These are phyloP conservation scores for Kodamaea laetipori DNA, from an alignment of 805 yeast species.

Conservation along the genomic window DNA sequence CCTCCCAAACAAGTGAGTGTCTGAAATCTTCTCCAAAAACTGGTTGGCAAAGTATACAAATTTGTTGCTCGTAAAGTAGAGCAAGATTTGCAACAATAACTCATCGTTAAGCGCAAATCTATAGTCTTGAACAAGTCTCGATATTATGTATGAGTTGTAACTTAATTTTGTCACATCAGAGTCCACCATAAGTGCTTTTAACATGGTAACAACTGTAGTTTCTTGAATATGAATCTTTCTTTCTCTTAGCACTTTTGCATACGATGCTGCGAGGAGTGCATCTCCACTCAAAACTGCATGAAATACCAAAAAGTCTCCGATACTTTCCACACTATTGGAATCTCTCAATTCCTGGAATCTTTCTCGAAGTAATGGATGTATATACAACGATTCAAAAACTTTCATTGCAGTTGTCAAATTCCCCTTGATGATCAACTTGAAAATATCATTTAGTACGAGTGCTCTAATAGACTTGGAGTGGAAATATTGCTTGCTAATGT, in stretches of 20 bases:
- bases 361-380: conserved; percentile 1
- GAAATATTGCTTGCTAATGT: conserved; percentile 17
- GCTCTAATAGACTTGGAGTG: conserved; percentile 23
- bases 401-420: conserved; percentile 14
- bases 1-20: background rate
- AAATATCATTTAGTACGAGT: conserved; percentile 21
- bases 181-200: conserved; percentile 11
- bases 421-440: conserved; percentile 9
- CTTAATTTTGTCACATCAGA: background rate
- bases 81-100: conserved; percentile 3
- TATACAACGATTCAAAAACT: conserved; percentile 12
- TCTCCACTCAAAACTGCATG: conserved; percentile 26
- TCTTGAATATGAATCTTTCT: background rate
- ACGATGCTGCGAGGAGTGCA: conserved; percentile 24
- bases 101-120: conserved; percentile 1
- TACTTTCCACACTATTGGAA: background rate
- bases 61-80: conserved; percentile 11
- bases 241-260: conserved; percentile 2
- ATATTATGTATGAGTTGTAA: conserved; percentile 13
- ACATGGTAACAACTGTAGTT: background rate
- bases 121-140: conserved; percentile 11
- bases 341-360: background rate
- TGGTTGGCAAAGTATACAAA: conserved; percentile 15
- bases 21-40: background rate
- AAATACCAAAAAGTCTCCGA: conserved; percentile 19